Evolutionary conservation across 352 stramenopile genomes (phyloP).

Genomic region (Pythium periplocum): DNA sequence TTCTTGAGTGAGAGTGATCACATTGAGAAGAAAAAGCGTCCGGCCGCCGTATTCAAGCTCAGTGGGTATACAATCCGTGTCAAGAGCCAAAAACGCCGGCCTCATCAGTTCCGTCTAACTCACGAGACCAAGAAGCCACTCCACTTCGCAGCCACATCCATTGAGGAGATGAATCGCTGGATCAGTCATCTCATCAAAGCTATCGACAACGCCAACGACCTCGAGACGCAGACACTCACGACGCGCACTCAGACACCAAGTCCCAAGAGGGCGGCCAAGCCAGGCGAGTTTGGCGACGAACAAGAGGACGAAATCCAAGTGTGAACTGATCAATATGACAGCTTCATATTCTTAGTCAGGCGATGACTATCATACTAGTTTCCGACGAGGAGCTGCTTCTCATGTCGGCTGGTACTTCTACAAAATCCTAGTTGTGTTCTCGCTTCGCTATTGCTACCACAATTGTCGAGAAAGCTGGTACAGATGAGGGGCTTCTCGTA

Average conservation of each 20-base stretch:
- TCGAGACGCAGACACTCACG: slow-evolving; percentile 18
- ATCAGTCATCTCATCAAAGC: slow-evolving; percentile 54
- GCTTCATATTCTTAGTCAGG: no score
- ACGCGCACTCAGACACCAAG: no score
- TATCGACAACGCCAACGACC: slow-evolving; percentile 50
- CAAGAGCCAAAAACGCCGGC: slow-evolving; percentile 53
- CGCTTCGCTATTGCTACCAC: slow-evolving; percentile 18
- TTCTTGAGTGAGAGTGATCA: slow-evolving; percentile 45
- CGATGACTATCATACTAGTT: no score
- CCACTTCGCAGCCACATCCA: slow-evolving; percentile 44
- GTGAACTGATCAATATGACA: no score
- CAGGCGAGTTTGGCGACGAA: slow-evolving; percentile 1
- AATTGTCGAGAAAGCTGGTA: slow-evolving; percentile 15
- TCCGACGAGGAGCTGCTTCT: no score
- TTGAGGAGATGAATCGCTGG: slow-evolving; percentile 73
- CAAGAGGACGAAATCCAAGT: neutral
- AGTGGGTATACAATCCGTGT: slow-evolving; percentile 63
- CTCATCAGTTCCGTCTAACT: slow-evolving; percentile 55
- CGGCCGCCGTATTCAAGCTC: slow-evolving; percentile 60
- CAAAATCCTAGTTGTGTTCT: slow-evolving; percentile 16
- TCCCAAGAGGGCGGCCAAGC: neutral
- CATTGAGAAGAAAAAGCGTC: slow-evolving; percentile 33
- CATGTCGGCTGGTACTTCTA: slow-evolving; percentile 12
- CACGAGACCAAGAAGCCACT: slow-evolving; percentile 56
- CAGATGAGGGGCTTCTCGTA: slow-evolving; percentile 14